These are phyloP conservation scores for Leishmania arabica DNA, from an alignment of 208 protist species.

Conservation along the genomic window DNA sequence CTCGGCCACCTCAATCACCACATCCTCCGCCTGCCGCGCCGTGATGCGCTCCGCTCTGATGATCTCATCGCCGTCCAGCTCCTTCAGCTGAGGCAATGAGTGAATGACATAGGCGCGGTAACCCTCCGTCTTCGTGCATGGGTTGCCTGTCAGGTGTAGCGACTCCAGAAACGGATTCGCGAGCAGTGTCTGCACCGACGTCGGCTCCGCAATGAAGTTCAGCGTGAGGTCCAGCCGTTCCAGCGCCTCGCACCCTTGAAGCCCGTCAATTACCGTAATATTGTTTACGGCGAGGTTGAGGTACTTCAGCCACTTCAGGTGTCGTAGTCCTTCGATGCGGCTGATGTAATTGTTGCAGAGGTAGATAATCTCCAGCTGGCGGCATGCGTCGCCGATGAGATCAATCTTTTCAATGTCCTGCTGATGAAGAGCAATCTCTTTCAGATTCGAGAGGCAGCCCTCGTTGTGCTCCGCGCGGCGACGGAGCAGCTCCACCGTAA, in stretches of 20 bases:
- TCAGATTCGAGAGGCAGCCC: conserved; percentile 91
- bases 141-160: conserved; percentile 96
- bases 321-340: conserved; percentile 93
- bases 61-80: conserved; percentile 91
- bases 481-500: conserved; percentile 93
- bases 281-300: conserved; percentile 98
- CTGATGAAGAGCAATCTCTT: conserved; percentile 97
- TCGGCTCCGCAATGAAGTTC: conserved; percentile 96
- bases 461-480: conserved; percentile 98
- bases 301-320: conserved; percentile 97
- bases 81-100: conserved; percentile 91
- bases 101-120: conserved; percentile 94
- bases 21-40: conserved; percentile 84
- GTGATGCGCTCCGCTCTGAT: conserved; percentile 84
- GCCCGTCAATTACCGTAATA: conserved; percentile 92
- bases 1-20: conserved; percentile 45
- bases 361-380: conserved; percentile 95
- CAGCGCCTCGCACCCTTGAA: conserved; percentile 94
- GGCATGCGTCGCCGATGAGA: conserved; percentile 80
- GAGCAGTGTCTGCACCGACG: conserved; percentile 69
- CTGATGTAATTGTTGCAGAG: conserved; percentile 97
- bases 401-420: conserved; percentile 96
- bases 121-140: conserved; percentile 85
- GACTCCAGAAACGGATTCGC: conserved; percentile 87
- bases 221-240: conserved; percentile 97